These are phyloP conservation scores for Ceratobasidium sp. DNA, from an alignment of 1,284 basidiomycete species.

Conservation along the genomic window DNA sequence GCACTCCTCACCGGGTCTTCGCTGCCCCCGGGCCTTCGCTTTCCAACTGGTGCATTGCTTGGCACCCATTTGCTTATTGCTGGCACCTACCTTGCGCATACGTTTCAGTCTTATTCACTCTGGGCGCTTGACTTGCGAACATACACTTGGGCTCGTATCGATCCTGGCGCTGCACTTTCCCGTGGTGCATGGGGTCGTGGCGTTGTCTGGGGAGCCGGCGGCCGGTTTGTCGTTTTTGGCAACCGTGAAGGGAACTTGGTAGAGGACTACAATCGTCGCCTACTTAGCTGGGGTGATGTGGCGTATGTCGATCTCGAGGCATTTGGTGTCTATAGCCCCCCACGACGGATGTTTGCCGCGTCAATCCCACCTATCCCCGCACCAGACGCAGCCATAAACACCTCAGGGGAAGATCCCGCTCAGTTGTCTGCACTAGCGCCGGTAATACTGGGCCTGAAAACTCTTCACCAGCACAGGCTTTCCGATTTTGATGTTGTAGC, in stretches of 20 bases:
- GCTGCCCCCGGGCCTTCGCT: constrained; percentile 91
- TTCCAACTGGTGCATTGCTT: constrained; percentile 90
- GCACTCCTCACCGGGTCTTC: constrained; percentile 71
- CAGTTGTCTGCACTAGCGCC: constrained; percentile 12
- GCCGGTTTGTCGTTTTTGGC: constrained; percentile 88
- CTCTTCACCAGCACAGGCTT: constrained; percentile 78
- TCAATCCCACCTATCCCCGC: constrained; percentile 60
- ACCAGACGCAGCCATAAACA: constrained; percentile 60
- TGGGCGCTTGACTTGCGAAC: constrained; percentile 85
- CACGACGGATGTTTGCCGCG: constrained; percentile 65
- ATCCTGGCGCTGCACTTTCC: constrained; percentile 79
- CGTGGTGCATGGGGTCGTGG: constrained; percentile 90
- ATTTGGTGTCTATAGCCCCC: constrained; percentile 92
- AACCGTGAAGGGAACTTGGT: constrained; percentile 87
- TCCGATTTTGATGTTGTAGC: constrained; percentile 92
- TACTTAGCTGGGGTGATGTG: constrained; percentile 91
- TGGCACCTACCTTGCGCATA: constrained; percentile 89
- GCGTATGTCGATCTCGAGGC: constrained; percentile 92
- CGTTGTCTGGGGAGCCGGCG: constrained; percentile 79
- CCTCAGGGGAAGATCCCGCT: constrained; percentile 23
- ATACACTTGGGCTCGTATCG: constrained; percentile 87
- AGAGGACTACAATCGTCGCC: constrained; percentile 88
- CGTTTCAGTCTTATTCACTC: constrained; percentile 88
- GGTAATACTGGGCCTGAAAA: constrained; percentile 69
- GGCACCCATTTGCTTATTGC: constrained; percentile 89